These are phyloP conservation scores for Fusarium phyllophilum DNA, from an alignment of 2,329 filamentous ascomycete species.

Conservation along the genomic window DNA sequence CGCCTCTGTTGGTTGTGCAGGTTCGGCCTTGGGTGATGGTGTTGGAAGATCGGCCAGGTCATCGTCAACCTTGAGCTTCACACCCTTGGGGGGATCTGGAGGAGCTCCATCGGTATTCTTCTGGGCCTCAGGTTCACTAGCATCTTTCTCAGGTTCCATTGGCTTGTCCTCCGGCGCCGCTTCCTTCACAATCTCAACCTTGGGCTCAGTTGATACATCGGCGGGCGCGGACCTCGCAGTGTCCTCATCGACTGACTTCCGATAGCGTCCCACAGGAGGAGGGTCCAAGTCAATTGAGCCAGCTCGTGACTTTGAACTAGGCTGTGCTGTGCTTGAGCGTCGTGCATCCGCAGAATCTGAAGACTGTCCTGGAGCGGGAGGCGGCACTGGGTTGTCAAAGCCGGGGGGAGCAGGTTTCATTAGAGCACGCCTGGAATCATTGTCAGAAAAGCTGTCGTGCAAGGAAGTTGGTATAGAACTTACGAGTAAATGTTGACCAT, in stretches of 20 bases:
- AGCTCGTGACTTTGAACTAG: background rate
- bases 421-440: conserved; percentile 39
- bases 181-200: background rate
- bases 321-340: background rate
- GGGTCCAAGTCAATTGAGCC: conserved; percentile 21
- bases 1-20: background rate
- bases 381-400: conserved; percentile 17
- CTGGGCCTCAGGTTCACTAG: background rate
- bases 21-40: background rate
- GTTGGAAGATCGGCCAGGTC: background rate
- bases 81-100: background rate
- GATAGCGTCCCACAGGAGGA: conserved; percentile 12
- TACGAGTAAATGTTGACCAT: conserved; percentile 51
- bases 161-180: background rate
- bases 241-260: background rate
- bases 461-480: conserved; percentile 1
- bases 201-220: background rate
- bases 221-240: background rate
- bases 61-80: conserved; percentile 13
- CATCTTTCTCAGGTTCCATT: background rate
- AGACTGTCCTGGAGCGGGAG: conserved; percentile 17
- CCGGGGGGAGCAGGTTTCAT: conserved; percentile 44
- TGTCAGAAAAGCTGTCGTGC: too few species aligned
- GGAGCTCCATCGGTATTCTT: fast-evolving
- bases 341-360: background rate